Conservation (phyloP, 345 rosid species). For the Hibiscus trionum region DNA sequence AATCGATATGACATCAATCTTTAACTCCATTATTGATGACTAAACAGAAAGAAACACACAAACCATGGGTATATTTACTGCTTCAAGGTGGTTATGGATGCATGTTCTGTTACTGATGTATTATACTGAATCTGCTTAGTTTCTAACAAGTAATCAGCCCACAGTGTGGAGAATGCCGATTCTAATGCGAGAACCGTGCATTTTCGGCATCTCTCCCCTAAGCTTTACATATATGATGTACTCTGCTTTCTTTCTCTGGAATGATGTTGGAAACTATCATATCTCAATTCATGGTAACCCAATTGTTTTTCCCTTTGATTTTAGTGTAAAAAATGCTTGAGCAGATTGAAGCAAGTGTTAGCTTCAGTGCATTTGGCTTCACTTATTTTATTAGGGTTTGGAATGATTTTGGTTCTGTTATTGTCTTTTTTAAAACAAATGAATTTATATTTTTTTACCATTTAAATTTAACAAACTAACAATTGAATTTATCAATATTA, state of each 20-base stretch:
- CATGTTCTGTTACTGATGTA: slow-evolving; percentile 17
- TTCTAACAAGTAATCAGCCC: slow-evolving; percentile 21
- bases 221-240: background rate
- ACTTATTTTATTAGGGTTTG: too few relatives aligned
- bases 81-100: slow-evolving; percentile 29
- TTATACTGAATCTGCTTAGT: slow-evolving; percentile 20
- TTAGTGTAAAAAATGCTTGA: too few relatives aligned
- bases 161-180: background rate
- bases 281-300: background rate
- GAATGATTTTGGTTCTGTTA: too few relatives aligned
- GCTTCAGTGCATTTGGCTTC: too few relatives aligned
- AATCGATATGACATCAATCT: slow-evolving; percentile 16
- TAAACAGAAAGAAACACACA: slow-evolving; percentile 5
- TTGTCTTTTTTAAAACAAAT: too few relatives aligned
- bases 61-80: slow-evolving; percentile 28
- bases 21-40: slow-evolving; percentile 11
- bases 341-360: too few relatives aligned
- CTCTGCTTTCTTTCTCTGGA: background rate
- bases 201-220: background rate
- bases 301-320: too few relatives aligned
- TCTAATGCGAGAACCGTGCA: background rate
- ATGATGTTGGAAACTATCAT: background rate
- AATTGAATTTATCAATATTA: too few relatives aligned
- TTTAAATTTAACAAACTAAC: too few relatives aligned
- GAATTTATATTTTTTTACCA: too few relatives aligned